Percentiles rank a stretch among this genome's conserved stretches.
Conservation (phyloP, 257 asterid species). For the Linaria vulgaris region DNA sequence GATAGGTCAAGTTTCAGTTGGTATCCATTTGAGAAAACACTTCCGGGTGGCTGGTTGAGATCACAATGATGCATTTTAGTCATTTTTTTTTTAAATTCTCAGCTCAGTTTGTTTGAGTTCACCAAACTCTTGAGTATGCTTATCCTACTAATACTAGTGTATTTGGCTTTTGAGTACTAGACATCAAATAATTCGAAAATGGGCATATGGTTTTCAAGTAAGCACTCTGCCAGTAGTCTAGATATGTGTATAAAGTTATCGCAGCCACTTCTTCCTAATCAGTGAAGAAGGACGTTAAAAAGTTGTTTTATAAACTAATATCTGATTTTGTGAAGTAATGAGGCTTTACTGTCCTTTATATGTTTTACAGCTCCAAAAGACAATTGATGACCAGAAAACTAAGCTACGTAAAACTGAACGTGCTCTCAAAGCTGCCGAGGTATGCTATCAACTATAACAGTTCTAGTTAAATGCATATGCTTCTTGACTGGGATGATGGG, state of each 20-base stretch:
- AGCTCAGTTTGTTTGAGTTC: too few species aligned
- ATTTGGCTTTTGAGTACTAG: too few species aligned
- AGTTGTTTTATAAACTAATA: background rate
- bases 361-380: slow-evolving; percentile 64
- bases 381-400: slow-evolving; percentile 58
- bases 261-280: background rate
- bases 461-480: slow-evolving; percentile 9
- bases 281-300: background rate
- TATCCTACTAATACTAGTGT: too few species aligned
- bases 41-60: too few species aligned
- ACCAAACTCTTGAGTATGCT: too few species aligned
- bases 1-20: too few species aligned
- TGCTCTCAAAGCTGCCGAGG: slow-evolving; percentile 97
- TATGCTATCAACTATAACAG: slow-evolving; percentile 26
- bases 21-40: too few species aligned
- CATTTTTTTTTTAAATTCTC: too few species aligned
- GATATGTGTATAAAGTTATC: background rate
- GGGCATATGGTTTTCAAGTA: too few species aligned
- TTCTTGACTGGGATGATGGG: slow-evolving; percentile 1
- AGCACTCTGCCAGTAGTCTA: too few species aligned
- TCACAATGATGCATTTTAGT: too few species aligned
- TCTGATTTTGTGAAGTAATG: slow-evolving; percentile 7
- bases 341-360: slow-evolving; percentile 10
- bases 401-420: slow-evolving; percentile 87
- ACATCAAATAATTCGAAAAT: too few species aligned